phyloP scores from a whole-genome alignment of 2,329 filamentous ascomycete species.

The Sordariomycetes sp. region DNA sequence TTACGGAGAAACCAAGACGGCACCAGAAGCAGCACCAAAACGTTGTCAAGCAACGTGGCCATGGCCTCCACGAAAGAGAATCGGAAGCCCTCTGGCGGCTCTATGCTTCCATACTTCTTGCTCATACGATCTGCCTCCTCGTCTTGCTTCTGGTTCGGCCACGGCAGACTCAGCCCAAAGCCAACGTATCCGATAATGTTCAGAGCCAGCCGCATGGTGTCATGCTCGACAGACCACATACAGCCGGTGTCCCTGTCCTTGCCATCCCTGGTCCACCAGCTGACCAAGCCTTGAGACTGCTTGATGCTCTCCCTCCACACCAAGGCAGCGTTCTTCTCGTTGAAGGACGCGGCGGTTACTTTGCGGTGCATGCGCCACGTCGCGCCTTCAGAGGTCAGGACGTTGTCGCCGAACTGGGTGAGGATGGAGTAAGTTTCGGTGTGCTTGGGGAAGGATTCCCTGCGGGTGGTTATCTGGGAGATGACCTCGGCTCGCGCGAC shows the following conservation, averaged over 20 bases:
- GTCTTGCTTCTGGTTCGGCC: slow-evolving; percentile 51
- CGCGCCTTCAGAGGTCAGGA: slow-evolving; percentile 60
- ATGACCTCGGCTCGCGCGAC: slow-evolving; percentile 57
- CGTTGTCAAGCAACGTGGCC: slow-evolving; percentile 50
- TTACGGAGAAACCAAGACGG: slow-evolving; percentile 47
- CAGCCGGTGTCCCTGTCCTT: slow-evolving; percentile 27
- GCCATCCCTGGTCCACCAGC: slow-evolving; percentile 37
- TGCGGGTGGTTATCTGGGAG: slow-evolving; percentile 53
- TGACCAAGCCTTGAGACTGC: slow-evolving; percentile 55
- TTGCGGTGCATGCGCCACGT: slow-evolving; percentile 68
- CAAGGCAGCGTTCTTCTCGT: slow-evolving; percentile 63
- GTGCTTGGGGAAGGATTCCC: slow-evolving; percentile 57
- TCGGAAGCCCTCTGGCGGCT: slow-evolving; percentile 41
- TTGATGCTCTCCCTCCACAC: slow-evolving; percentile 53
- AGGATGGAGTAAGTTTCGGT: slow-evolving; percentile 24
- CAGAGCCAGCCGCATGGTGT: slow-evolving; percentile 54
- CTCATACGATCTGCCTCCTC: slow-evolving; percentile 31
- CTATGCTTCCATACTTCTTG: slow-evolving; percentile 37
- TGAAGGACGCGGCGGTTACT: slow-evolving; percentile 62
- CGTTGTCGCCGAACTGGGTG: slow-evolving; percentile 55
- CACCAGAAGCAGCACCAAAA: slow-evolving; percentile 51
- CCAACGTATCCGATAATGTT: slow-evolving; percentile 58
- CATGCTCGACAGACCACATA: slow-evolving; percentile 48
- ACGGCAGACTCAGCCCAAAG: slow-evolving; percentile 54
- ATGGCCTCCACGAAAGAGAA: slow-evolving; percentile 60